Percentiles rank a stretch among this genome's conserved stretches.
Conservation (phyloP, 176 grass and related monocot species). For the Urochloa ruziziensis region DNA sequence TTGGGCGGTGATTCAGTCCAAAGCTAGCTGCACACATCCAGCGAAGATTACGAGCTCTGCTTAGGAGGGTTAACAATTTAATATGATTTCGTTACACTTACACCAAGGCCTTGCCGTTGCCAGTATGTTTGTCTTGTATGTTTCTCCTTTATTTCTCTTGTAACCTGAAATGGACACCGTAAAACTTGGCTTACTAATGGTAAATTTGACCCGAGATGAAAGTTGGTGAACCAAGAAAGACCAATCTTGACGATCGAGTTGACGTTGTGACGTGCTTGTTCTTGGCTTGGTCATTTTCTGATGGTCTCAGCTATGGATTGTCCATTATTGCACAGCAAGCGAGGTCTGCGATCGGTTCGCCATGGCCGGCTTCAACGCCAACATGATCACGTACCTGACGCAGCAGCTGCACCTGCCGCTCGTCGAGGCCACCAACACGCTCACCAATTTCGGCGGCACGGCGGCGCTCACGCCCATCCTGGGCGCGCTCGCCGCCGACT, state of each 20-base stretch:
- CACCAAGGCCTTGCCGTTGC: neutral
- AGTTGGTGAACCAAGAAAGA: neutral
- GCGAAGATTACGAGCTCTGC: neutral
- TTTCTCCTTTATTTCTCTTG: neutral
- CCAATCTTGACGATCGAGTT: neutral
- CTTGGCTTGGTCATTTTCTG: neutral
- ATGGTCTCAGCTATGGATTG: neutral
- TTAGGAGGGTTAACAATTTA: neutral
- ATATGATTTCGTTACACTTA: neutral
- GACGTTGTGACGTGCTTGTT: neutral
- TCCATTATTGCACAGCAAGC: slow-evolving; percentile 56
- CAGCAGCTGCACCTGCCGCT: slow-evolving; percentile 65
- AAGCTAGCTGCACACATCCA: neutral
- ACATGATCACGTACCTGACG: slow-evolving; percentile 82
- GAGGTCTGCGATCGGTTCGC: slow-evolving; percentile 69
- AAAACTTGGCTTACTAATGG: neutral
- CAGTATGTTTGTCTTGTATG: neutral
- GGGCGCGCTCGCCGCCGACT: slow-evolving; percentile 65
- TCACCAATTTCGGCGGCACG: slow-evolving; percentile 69
- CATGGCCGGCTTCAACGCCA: slow-evolving; percentile 50
- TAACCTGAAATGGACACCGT: neutral
- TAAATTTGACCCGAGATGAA: neutral
- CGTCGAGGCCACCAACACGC: slow-evolving; percentile 68
- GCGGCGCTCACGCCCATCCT: slow-evolving; percentile 65
- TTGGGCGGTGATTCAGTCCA: neutral